Evolutionary conservation across 345 rosid genomes (phyloP), one percentile per base, ranked within the genome.

Genomic region (Hibiscus tridactylites): DNA sequence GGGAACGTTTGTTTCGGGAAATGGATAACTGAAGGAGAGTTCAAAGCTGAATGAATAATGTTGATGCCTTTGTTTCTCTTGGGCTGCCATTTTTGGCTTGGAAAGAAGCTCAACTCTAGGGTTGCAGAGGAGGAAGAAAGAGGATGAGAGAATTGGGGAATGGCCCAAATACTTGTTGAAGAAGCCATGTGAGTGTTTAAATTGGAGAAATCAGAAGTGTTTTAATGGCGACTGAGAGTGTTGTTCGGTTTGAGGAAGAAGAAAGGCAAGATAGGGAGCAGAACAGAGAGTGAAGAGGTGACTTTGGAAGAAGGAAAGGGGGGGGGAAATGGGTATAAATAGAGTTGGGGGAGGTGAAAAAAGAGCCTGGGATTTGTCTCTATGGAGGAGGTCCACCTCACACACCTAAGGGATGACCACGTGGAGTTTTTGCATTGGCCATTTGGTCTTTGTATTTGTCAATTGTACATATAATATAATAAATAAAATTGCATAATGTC

Each of bases 11-110:
- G 78, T 1, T 87, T 81, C 6, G 88, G 93, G 88, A 84, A 86
- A 72, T 82, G 83, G 5, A 86, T 79, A 7, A 88, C 76, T 31
- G 96, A 71, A 11, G 91, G 89, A 21, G 96, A 65, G 68, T 86
- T 86, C 21, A 85, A 70, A 54, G 88, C 83, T 35, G 77, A 79
- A 54, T 79, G 63, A 13, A 79, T 69, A 33, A 61, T 69, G 46
- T 44, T 56, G 19, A 54, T 63, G n/a, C 29, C 37, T 42, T 56
- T 71, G 50, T 60, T 81, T 26, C 19, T 67, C 65, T 16, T 76
- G 71, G 73, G 61, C 71, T 66, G 70, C 52, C 53, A 73, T 68
- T 35, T 79, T 56, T 39, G 52, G 80, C 74, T 75, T 49, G 81
- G 57, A 37, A 75, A 72, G 35, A 74, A 79, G 70, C 76, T 75